Evolutionary conservation across 2,329 filamentous ascomycete genomes (phyloP).

Genomic region (Pseudogymnoascus sp.): DNA sequence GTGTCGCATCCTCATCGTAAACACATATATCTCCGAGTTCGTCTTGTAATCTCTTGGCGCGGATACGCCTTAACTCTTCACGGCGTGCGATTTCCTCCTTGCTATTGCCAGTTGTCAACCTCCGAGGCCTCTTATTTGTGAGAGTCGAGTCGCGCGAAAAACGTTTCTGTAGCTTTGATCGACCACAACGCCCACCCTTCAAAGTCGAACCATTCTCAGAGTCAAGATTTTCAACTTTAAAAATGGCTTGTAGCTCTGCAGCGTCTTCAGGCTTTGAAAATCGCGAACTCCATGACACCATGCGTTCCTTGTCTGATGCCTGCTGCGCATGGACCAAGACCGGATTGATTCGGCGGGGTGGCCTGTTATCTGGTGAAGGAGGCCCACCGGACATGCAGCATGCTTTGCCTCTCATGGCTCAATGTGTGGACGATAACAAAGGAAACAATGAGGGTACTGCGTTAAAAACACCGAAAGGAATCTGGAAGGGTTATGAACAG

Average conservation of each 20-base stretch:
- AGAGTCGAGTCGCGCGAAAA: conserved; percentile 37
- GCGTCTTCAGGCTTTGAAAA: conserved; percentile 19
- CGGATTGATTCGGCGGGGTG: conserved; percentile 18
- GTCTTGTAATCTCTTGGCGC: conserved; percentile 49
- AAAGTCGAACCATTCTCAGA: conserved; percentile 33
- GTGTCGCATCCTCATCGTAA: conserved; percentile 31
- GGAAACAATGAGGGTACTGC: neutral
- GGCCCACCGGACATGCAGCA: conserved; percentile 24
- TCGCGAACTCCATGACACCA: conserved; percentile 14
- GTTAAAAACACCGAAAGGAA: neutral
- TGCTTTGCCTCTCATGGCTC: neutral
- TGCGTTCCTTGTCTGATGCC: conserved; percentile 1
- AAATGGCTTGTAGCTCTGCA: conserved; percentile 22
- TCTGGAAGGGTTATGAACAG: neutral
- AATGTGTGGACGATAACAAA: neutral
- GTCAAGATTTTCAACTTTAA: conserved; percentile 17
- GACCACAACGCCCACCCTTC: conserved; percentile 38
- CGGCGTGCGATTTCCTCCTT: conserved; percentile 46
- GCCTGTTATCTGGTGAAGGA: conserved; percentile 25
- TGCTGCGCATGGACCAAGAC: conserved; percentile 11
- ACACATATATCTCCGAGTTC: conserved; percentile 43
- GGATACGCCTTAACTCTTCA: conserved; percentile 47
- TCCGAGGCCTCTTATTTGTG: conserved; percentile 33
- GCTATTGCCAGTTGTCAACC: conserved; percentile 34
- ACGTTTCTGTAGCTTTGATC: conserved; percentile 34